These are phyloP conservation scores for Adansonia digitata DNA, from an alignment of 345 rosid genomes.

Conservation along the genomic window DNA sequence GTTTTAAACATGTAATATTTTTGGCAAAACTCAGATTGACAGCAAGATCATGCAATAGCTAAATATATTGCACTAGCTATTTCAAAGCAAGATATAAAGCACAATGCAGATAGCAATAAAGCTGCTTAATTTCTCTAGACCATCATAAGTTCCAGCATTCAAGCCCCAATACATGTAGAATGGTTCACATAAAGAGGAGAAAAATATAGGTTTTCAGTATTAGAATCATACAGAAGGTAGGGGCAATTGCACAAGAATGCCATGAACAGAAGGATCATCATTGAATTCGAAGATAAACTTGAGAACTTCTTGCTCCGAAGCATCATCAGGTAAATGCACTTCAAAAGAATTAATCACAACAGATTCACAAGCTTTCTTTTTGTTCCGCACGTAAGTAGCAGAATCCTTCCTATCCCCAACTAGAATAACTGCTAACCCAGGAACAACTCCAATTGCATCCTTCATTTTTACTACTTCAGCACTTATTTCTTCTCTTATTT, in stretches of 20 bases:
- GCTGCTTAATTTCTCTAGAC: background rate
- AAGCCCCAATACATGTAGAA: background rate
- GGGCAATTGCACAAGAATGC: conserved; percentile 90
- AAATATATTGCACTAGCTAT: background rate
- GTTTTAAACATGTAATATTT: background rate
- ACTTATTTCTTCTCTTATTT: conserved; percentile 63
- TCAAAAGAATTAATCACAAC: conserved; percentile 77
- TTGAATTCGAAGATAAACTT: conserved; percentile 41
- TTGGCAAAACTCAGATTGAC: background rate
- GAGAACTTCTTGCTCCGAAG: conserved; percentile 64
- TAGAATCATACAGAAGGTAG: conserved; percentile 45
- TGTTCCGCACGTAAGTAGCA: conserved; percentile 75
- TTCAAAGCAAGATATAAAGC: too few relatives aligned
- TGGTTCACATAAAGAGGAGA: too few relatives aligned
- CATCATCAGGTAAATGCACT: conserved; percentile 49
- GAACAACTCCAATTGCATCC: conserved; percentile 62
- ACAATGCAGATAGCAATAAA: too few relatives aligned
- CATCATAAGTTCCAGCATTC: background rate
- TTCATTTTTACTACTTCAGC: conserved; percentile 66
- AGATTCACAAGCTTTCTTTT: conserved; percentile 58
- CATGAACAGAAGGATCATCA: conserved; percentile 67
- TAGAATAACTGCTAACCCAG: conserved; percentile 80
- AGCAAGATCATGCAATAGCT: background rate
- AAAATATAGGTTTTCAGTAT: background rate
- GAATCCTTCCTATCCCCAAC: conserved; percentile 84